phyloP scores from a whole-genome alignment of 208 protist species.

The Leishmania gerbilli region DNA sequence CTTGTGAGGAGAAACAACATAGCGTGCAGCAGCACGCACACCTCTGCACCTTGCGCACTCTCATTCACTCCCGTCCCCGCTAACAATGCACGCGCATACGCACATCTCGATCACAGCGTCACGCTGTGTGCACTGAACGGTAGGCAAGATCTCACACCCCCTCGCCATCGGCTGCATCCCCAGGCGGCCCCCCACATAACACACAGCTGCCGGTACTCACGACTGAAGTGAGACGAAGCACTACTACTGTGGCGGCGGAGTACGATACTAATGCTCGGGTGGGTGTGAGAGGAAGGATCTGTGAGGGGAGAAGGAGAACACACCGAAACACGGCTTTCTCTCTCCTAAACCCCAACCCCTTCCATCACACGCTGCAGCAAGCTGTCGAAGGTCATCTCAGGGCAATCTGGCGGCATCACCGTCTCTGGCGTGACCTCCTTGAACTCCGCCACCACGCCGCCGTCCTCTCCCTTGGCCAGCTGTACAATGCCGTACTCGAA shows the following conservation, averaged over 20 bases:
- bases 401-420: conserved; percentile 66
- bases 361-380: conserved; percentile 74
- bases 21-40: not conserved
- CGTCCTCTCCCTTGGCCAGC: conserved; percentile 69
- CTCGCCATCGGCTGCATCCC: not conserved
- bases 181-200: too few species aligned
- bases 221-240: not conserved
- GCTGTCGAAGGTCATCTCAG: conserved; percentile 53
- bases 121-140: not conserved
- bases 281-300: not conserved
- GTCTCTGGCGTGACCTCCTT: conserved; percentile 59
- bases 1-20: not conserved
- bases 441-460: conserved; percentile 62
- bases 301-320: not conserved
- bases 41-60: not conserved
- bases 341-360: conserved; percentile 28
- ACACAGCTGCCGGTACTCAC: not conserved
- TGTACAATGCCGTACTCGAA: conserved; percentile 87
- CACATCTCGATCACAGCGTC: not conserved
- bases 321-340: not conserved
- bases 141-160: not conserved
- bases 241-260: not conserved
- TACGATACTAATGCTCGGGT: not conserved
- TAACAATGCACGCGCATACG: not conserved
- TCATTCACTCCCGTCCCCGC: not conserved